Conservation (phyloP, 257 asterid species). For the Leptodermis oblonga region DNA sequence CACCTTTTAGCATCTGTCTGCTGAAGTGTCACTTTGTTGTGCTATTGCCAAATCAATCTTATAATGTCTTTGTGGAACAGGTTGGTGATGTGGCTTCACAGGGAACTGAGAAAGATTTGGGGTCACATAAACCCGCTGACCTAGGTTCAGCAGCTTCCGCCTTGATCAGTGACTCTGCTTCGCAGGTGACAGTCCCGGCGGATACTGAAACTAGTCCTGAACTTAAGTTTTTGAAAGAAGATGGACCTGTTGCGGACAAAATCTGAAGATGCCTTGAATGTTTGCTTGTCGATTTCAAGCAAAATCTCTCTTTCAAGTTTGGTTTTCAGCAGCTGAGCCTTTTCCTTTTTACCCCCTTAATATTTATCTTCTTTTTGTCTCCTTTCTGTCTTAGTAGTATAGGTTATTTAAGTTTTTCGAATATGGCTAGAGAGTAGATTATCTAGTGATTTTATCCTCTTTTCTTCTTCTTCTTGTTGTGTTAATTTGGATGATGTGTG, state of each 20-base stretch:
- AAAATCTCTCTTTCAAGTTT: constrained; percentile 6
- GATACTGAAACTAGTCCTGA: constrained; percentile 15
- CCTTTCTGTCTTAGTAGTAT: neutral
- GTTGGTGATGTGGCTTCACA: constrained; percentile 16
- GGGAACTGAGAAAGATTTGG: constrained; percentile 14
- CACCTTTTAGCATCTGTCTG: neutral
- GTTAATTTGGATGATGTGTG: too few relatives aligned
- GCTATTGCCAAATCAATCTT: neutral
- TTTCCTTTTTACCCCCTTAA: neutral
- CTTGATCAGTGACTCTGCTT: neutral
- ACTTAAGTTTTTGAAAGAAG: constrained; percentile 13
- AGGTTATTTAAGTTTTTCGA: constrained; percentile 1
- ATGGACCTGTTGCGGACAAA: constrained; percentile 10
- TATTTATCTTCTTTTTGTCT: too few relatives aligned
- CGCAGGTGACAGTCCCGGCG: constrained; percentile 10
- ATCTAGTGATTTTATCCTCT: neutral
- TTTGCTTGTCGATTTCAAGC: constrained; percentile 5
- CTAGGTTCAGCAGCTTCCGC: neutral
- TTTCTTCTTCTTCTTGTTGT: neutral
- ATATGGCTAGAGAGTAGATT: constrained; percentile 10
- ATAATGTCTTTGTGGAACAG: constrained; percentile 13
- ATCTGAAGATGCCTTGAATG: constrained; percentile 11
- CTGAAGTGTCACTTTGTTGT: neutral
- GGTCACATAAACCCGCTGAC: constrained; percentile 7
- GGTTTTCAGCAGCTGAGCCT: neutral